Base-by-base conservation (phyloP, 2,329 filamentous ascomycete species). In the Trichoderma aggressivum region DNA sequence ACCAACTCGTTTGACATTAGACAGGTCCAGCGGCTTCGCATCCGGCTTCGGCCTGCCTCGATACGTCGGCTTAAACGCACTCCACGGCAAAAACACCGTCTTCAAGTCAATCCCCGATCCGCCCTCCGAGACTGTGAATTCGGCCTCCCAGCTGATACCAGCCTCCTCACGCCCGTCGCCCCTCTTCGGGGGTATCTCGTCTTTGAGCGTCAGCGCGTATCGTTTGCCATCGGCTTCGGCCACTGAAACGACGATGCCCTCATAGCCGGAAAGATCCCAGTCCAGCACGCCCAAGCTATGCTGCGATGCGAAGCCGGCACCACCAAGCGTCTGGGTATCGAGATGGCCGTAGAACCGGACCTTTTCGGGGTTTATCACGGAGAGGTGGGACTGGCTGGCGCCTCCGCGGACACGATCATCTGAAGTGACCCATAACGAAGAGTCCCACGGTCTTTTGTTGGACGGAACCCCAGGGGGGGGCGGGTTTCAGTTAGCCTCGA, bases 261-360 rank as follows among this genome's bases (percentile, higher is more conserved):
- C 85, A 75, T 90, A 91, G 12, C 75, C 77, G 1, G 86, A 86
- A 8, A 96, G 81, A 75, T 96, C 87, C 86, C 91, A 92, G 28
- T 81, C 81, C 16, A 85, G 80, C 50, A 86, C 81, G 8, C 89
- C 87, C 50, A 84, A 85, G 5, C 91, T 94, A 60, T 91, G 87
- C 78, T 95, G 93, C 5, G 90, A 93, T 11, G 93, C 93, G 78
- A 97, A 96, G 6, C 93, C 93, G 1, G 93, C 93, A 34, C 92
- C 92, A 30, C 92, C 92, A 0, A 96, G 88, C 0, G 92, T 89
- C 67, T 86, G 86, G 73, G 91, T 93, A 80, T 96, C 92, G 24
- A 96, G 85, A 28, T 84, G 84, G 3, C 93, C 93, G 74, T 88
- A 82, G 81, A 94, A 94, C 81, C 85, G 70, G 80, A 90, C 89